Base-by-base conservation (phyloP, 768 basidiomycete genomes). In the Boletus subcaerulescens region DNA sequence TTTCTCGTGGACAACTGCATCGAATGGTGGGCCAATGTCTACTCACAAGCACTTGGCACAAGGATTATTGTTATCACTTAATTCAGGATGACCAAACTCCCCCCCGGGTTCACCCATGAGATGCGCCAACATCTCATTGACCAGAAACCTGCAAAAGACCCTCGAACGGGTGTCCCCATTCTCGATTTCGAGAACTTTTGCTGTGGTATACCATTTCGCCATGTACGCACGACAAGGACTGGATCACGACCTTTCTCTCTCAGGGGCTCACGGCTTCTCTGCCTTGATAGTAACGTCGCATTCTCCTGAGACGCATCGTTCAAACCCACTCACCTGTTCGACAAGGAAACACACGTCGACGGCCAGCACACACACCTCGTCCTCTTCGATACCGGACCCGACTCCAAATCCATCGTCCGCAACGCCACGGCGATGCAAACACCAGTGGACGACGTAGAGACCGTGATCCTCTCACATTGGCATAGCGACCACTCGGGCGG, bases 301-400 rank as follows among this genome's bases (percentile, higher is more conserved):
- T 14, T 5, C 17, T 12, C 12, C 40, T 3, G 39, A 41, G 20
- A 18, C 39, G 8, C 14, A 2, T 4, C 15, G 10, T 17, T 33
- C 14, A 15, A 24, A 7, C 13, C 22, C 33, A 14, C 12, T 22
- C 17, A 53, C 41, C 31, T 15, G 3, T 15, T 26, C 26, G 20
- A 36, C 64, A 85, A 85, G 84, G 80, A 87, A 76, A 89, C 85
- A 3, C 76, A 79, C 54, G 68, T 78, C 12, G 61, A 74, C 22
- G 83, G 72, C 20, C 67, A 75, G 40, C 51, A 68, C 53, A 63
- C 75, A 4, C 80, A 82, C 50, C 71, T 78, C n/a, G 84, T 83
- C 15, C 77, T 93, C 35, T 91, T 94, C 65, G 92, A 94, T 71
- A 86, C 89, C 15, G 92, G 92, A 0, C 92, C 91, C 10, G 91